Evolutionary conservation across 257 asterid genomes (phyloP), one percentile per base, ranked within the genome.

Genomic region (Nicotiana tomentosiformis): DNA sequence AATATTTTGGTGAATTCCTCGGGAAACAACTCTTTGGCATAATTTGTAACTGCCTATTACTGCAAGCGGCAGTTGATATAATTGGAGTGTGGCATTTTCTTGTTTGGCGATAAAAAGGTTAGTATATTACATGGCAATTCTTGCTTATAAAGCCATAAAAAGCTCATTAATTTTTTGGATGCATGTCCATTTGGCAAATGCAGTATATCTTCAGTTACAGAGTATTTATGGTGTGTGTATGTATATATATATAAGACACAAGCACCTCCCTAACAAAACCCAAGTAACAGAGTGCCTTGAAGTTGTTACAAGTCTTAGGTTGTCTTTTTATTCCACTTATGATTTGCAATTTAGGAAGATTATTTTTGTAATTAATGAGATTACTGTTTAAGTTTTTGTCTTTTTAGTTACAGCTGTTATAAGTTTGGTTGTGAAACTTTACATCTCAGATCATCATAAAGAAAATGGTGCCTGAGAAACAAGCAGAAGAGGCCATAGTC

Each of bases 401-500:
- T 39, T 51, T 51, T 10, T 11, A 2, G 0, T 51, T 51, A 51
- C 16, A 51, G 56, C 5, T 51, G 17, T 12, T 51, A 51, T 51
- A 51, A 51, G 16, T 10, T 51, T 51, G 16, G 4, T 9, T 49
- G 55, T 49, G 10, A 29, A 29, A 29, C 2, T 49, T 49, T 49
- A 15, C 1, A 53, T 53, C 6, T 1, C 58, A 53, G 58, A 53
- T 53, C 18, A 53, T 53, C 58, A 53, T 53, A 2, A 53, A 4
- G 58, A 53, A 66, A 87, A 93, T 92, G 98, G 90, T 80, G 89
- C 81, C 86, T 14, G 90, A 90, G 83, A 93, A 90, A 88, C 95
- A 89, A 89, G 91, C 91, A 79, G 97, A 93, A 87, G 98, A 93
- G 78, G 94, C 97, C 5, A 93, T 92, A 35, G 93, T 93, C 77